These are phyloP conservation scores for Aspergillus pseudonomiae DNA, from an alignment of 2,329 filamentous ascomycete species.

Conservation along the genomic window DNA sequence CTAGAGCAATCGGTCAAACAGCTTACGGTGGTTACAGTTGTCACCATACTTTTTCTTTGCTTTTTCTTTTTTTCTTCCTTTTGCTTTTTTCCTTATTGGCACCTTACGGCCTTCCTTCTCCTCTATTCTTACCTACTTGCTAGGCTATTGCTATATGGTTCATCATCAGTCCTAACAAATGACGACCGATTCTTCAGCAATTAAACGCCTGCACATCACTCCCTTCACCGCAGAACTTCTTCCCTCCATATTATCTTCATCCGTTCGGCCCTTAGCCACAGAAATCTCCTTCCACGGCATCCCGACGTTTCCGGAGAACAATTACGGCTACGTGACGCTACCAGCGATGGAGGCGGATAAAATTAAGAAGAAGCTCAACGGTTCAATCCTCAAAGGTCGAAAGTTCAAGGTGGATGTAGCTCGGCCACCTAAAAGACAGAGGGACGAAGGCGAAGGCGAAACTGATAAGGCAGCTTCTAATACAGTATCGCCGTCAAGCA, in stretches of 20 bases:
- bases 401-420: slow-evolving; percentile 87
- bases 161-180: slow-evolving; percentile 18
- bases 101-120: background rate
- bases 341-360: slow-evolving; percentile 83
- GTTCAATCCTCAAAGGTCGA: slow-evolving; percentile 76
- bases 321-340: slow-evolving; percentile 87
- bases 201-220: slow-evolving; percentile 77
- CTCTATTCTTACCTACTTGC: background rate
- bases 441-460: slow-evolving; percentile 46
- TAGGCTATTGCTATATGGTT: background rate
- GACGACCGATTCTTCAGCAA: slow-evolving; percentile 23
- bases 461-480: slow-evolving; percentile 29
- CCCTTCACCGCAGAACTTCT: slow-evolving; percentile 79
- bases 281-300: slow-evolving; percentile 88
- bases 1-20: background rate
- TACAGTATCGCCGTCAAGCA: slow-evolving; percentile 43
- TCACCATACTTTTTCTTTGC: background rate
- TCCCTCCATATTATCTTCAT: slow-evolving; percentile 69
- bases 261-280: slow-evolving; percentile 66
- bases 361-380: slow-evolving; percentile 87
- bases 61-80: background rate
- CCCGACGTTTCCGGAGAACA: slow-evolving; percentile 85
- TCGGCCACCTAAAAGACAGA: slow-evolving; percentile 61
- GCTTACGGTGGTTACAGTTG: background rate
- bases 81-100: background rate